Base-by-base conservation (phyloP, 768 basidiomycete species). In the Hygrophorus russula region DNA sequence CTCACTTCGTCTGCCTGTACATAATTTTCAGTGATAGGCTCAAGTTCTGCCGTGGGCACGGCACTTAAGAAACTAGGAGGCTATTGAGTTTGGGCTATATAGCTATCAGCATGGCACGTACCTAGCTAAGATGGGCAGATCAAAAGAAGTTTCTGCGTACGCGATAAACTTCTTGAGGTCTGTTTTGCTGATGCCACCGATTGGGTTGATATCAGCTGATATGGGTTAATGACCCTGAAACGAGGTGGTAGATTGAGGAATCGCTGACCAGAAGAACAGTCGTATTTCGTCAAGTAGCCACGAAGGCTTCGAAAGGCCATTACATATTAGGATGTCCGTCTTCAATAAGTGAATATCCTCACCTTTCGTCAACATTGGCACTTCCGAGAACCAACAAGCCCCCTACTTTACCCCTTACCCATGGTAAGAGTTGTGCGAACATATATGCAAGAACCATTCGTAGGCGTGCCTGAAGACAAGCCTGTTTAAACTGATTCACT, bases 281-380 rank as follows among this genome's bases (percentile, higher is more conserved):
- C 96, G 58, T 98, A 98, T 65, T 99, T 98, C 1, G 96, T 99
- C 47, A 96, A 66, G 60, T 98, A 99, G 5, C 96, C 96, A 41
- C 96, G 79, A 45, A 98, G 71, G 66, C 93, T 93, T 35, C 36
- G 35, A 34, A 29, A 36, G 13, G 40, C n/a, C 8, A 24, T 47
- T 20, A 44, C 40, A 18, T n/a, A 35, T 12, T 14, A 33, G n/a
- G 33, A 34, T 35, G 34, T 40, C 5, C 12, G 4, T 18, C 8
- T 20, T 10, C n/a, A 18, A 44, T 10, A 42, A 35, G n/a, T 1
- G 10, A 39, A 29, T 12, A 36, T 39, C 49, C 57, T 20, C 45
- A 82, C 90, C 89, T 94, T 67, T 98, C 96, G 54, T 99, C 96
- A 2, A 99, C 96, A 56, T 98, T 98, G 13, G 96, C 93, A 50